Evolutionary conservation across 2,329 filamentous ascomycete species (phyloP), one percentile per base, ranked within the genome.

Genomic region (Alternaria consortialis): DNA sequence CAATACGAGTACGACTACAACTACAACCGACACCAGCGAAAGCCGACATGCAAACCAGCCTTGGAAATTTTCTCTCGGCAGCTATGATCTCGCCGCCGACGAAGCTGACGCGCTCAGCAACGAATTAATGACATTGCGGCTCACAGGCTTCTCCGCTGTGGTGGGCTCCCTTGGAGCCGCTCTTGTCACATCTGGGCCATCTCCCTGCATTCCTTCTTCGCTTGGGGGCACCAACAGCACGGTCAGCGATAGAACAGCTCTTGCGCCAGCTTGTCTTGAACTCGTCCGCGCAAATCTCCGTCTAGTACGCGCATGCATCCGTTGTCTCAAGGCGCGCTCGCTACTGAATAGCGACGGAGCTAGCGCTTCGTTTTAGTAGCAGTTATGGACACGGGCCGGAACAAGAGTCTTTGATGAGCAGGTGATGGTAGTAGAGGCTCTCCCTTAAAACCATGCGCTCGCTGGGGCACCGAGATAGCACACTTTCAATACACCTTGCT

Each of bases 71-170:
- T 62, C 59, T 12, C 51, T 62, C 6, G 59, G 59, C 15, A 58
- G 34, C 56, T 62, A 62, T 20, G 56, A 62, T 52, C 51, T 59
- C 27, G 56, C 56, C 23, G 56, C 56, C 20, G 60, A 62, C 46
- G 60, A 62, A 48, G 60, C 60, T 32, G 56, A 62, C 52, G 60
- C 60, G 46, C 56, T 62, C 51, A 59, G 60, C 39, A 59, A 59
- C 27, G 60, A 62, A 48, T 40, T 62, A 7, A 62, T 62, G 56
- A 59, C 46, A 37, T 52, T 62, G 27, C 60, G 60, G 11, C 56
- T 62, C 25, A 59, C 60, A 7, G 53, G 40, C 42, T 54, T 62
- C 31, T 62, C 56, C 11, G 56, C 56, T 23, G 56, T 62, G 32
- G n/a, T 62, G 12, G 56, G 56, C 29, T 62, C 60, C 4, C 56